Evolutionary conservation across 73 alveolate species (phyloP).

Genomic region (Blepharisma stoltei): DNA sequence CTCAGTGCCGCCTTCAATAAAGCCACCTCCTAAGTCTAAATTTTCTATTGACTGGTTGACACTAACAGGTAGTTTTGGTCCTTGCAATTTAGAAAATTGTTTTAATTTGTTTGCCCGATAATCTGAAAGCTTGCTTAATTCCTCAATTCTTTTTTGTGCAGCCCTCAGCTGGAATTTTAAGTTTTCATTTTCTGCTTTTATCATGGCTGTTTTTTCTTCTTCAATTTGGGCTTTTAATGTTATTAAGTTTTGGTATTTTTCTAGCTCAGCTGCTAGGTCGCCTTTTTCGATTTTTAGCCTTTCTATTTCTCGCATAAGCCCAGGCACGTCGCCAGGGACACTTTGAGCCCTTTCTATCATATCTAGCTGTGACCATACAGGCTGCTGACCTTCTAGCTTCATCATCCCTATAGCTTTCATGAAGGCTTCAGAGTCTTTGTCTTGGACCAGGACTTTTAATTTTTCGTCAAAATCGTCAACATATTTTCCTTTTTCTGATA

Average conservation of each 20-base stretch:
- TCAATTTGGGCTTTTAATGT: conserved; percentile 73
- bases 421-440: conserved; percentile 51
- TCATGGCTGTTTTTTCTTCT: conserved; percentile 73
- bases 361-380: conserved; percentile 79
- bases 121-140: conserved; percentile 81
- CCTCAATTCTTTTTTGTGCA: conserved; percentile 72
- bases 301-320: conserved; percentile 76
- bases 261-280: conserved; percentile 90
- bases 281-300: conserved; percentile 85
- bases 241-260: conserved; percentile 74
- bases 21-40: conserved; percentile 17
- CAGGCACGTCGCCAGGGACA: conserved; percentile 71
- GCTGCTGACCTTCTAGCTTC: conserved; percentile 52
- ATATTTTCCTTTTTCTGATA: conserved; percentile 45
- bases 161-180: conserved; percentile 67
- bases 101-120: conserved; percentile 58
- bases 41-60: conserved; percentile 31
- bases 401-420: conserved; percentile 43
- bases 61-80: conserved; percentile 23
- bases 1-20: background rate
- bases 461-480: conserved; percentile 31
- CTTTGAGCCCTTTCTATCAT: conserved; percentile 78
- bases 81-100: conserved; percentile 40
- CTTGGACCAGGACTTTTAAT: conserved; percentile 41
- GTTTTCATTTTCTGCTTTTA: conserved; percentile 70